Evolutionary conservation across 2,329 filamentous ascomycete species (phyloP).

Genomic region (Chalaropsis ovoidea): DNA sequence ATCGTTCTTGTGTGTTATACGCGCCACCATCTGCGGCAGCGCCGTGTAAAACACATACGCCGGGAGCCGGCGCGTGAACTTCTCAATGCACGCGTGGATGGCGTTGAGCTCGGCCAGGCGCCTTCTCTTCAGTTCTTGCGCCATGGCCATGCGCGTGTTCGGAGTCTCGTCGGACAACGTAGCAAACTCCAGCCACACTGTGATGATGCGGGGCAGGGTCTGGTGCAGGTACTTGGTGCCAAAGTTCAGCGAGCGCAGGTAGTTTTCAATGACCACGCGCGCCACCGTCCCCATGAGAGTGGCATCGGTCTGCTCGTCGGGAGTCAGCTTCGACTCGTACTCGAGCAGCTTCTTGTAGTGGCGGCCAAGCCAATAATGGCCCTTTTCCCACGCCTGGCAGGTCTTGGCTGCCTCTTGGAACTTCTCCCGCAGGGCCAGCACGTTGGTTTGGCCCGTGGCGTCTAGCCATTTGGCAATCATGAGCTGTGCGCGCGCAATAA

Average conservation of each 20-base stretch:
- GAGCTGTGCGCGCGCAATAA: slow-evolving; percentile 71
- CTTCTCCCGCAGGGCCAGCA: slow-evolving; percentile 63
- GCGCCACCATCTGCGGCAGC: slow-evolving; percentile 87
- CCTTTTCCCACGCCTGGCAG: slow-evolving; percentile 76
- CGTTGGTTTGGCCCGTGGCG: slow-evolving; percentile 83
- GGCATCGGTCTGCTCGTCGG: slow-evolving; percentile 64
- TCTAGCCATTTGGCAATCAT: slow-evolving; percentile 96
- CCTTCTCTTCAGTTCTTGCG: slow-evolving; percentile 43
- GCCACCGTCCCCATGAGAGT: slow-evolving; percentile 73
- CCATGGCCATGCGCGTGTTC: slow-evolving; percentile 37
- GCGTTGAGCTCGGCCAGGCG: slow-evolving; percentile 57
- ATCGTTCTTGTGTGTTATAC: slow-evolving; percentile 76
- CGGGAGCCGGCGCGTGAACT: slow-evolving; percentile 63
- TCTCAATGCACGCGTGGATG: slow-evolving; percentile 65
- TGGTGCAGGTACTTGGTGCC: slow-evolving; percentile 96
- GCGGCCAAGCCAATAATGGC: slow-evolving; percentile 90
- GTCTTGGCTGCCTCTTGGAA: slow-evolving; percentile 74
- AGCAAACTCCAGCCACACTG: slow-evolving; percentile 87
- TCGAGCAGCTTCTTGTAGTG: slow-evolving; percentile 96
- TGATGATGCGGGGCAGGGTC: slow-evolving; percentile 81
- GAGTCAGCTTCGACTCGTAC: slow-evolving; percentile 67
- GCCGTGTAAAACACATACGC: slow-evolving; percentile 72
- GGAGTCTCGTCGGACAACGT: slow-evolving; percentile 57
- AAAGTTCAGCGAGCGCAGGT: slow-evolving; percentile 72
- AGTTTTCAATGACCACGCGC: slow-evolving; percentile 87